Percentiles rank a stretch among this genome's conserved stretches.
These are phyloP conservation scores for Moricandia arvensis DNA, from an alignment of 345 rosid genomes.

Conservation along the genomic window DNA sequence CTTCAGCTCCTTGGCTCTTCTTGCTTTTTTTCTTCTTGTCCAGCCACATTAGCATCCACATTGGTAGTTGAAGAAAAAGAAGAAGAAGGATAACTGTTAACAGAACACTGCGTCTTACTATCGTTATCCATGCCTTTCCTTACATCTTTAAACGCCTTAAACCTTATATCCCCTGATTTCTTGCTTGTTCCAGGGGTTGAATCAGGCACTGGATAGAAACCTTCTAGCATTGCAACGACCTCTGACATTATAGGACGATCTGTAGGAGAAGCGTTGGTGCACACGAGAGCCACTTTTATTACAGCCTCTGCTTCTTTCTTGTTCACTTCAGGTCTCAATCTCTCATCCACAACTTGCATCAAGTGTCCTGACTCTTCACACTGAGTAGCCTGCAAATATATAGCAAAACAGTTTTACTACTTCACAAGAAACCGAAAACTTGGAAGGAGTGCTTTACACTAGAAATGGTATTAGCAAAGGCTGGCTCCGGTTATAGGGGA, in stretches of 20 bases:
- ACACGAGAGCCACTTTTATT: constrained; percentile 51
- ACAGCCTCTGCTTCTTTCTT: constrained; percentile 41
- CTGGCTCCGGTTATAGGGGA: no score
- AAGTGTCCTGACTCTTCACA: constrained; percentile 41
- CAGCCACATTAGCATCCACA: constrained; percentile 1
- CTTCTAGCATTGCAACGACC: constrained; percentile 57
- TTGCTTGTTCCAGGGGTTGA: constrained; percentile 33
- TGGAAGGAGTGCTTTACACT: no score
- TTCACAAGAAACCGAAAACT: no score
- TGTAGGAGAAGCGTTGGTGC: constrained; percentile 49
- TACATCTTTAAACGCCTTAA: constrained; percentile 49
- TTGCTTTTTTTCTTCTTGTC: constrained; percentile 20
- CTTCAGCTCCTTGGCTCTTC: constrained; percentile 9
- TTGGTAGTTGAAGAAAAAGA: constrained; percentile 32
- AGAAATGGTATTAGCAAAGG: no score
- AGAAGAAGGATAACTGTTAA: constrained; percentile 17
- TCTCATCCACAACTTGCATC: constrained; percentile 49
- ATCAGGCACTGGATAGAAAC: constrained; percentile 42
- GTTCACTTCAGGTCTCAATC: constrained; percentile 40
- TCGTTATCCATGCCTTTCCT: constrained; percentile 29
- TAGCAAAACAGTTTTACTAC: background rate
- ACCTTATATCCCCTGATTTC: constrained; percentile 44
- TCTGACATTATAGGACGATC: constrained; percentile 61
- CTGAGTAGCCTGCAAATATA: constrained; percentile 43
- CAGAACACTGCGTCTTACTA: constrained; percentile 42